Base-by-base conservation (phyloP, 2,329 filamentous ascomycete genomes). In the Colletotrichum sp. region DNA sequence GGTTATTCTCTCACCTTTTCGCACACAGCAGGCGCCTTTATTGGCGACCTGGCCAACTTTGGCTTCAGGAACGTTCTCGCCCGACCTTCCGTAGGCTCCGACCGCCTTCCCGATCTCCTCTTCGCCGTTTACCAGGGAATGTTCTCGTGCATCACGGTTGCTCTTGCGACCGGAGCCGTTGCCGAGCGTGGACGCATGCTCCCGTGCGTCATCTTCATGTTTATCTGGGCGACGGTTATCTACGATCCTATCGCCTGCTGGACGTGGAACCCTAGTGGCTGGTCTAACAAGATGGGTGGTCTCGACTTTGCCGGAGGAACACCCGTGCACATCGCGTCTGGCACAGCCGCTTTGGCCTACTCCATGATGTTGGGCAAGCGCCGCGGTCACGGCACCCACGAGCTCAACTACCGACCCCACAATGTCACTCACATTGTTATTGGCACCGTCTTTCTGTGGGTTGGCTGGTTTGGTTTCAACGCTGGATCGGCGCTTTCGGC, bases 381-480 rank as follows among this genome's bases (percentile, higher is more conserved):
- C 78, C 90, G 93, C 77, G 95, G 95, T 26, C 95, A 98, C 83
- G 95, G 95, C 66, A 98, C 95, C 32, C 94, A 96, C 82, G 95
- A 96, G 84, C 89, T 98, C 80, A 98, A 98, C 87, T 98, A 96
- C 85, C 94, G 96, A 67, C 96, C 96, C 12, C 96, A 98, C 88
- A 98, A 98, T 81, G 95, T 98, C 63, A 97, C 95, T 6, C 95
- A 98, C 84, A 96, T 98, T 79, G 95, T 98, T 69, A 94, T 98
- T 72, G 96, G 96, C 34, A 98, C 96, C 5, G 95, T 98, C 63
- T 98, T 98, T 86, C 92, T 98, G 18, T 98, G 96, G 95, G 94
- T 98, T 18, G 96, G 96, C 70, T 98, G 95, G 96, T 98, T 98
- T 82, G 96, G 96, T 64, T 98, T 98, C 92, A 98, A 98, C 81